Conservation (phyloP, 2,329 filamentous ascomycete genomes). For the Cryphonectria parasitica region DNA sequence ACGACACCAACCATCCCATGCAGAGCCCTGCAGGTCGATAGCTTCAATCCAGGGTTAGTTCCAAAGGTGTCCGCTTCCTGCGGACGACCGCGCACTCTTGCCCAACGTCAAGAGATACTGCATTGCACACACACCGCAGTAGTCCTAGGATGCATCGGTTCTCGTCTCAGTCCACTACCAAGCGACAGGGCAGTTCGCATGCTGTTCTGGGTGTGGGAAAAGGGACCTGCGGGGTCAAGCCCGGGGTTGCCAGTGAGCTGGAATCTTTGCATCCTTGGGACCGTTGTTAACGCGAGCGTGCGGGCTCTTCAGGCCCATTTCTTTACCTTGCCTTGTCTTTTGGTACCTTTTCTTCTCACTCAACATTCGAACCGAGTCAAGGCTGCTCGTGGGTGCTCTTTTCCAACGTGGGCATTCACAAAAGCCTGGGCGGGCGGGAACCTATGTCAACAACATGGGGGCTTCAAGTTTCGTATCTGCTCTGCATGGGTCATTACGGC, state of each 20-base stretch:
- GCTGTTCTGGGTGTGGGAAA: constrained; percentile 21
- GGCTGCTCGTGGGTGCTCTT: constrained; percentile 14
- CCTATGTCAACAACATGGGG: constrained; percentile 14
- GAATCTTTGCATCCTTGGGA: constrained; percentile 1
- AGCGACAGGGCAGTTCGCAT: constrained; percentile 12
- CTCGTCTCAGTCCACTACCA: constrained; percentile 21
- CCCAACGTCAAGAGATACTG: constrained; percentile 18
- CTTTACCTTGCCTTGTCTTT: not conserved
- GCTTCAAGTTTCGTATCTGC: not conserved
- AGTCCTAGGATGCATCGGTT: constrained; percentile 1
- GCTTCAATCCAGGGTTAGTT: constrained; percentile 17
- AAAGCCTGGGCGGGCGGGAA: constrained; percentile 24
- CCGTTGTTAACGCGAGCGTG: constrained; percentile 22
- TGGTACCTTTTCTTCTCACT: not conserved
- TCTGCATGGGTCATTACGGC: not conserved
- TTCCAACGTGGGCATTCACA: not conserved
- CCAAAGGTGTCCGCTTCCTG: constrained; percentile 21
- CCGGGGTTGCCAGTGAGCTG: constrained; percentile 21
- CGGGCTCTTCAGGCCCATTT: constrained; percentile 6
- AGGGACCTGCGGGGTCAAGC: constrained; percentile 20
- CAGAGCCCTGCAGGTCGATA: constrained; percentile 1
- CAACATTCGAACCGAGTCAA: constrained; percentile 11
- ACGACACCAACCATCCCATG: constrained; percentile 28
- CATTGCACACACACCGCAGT: constrained; percentile 23
- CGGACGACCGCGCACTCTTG: constrained; percentile 22